Conservation (phyloP, 306 rosid genomes). For the Alnus glutinosa region DNA sequence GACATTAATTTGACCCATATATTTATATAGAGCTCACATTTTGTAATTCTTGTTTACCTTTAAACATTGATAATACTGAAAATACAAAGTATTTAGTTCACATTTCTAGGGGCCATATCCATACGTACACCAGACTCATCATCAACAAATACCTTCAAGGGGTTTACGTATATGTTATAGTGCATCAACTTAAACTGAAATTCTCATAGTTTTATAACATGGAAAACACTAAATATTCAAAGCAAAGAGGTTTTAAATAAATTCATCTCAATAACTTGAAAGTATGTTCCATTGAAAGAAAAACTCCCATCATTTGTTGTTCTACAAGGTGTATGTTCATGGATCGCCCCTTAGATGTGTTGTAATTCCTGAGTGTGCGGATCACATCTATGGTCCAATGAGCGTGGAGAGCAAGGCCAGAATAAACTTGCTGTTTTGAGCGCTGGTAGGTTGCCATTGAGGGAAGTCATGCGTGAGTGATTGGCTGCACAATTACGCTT, state of each 20-base stretch:
- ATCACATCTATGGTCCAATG: too few species aligned
- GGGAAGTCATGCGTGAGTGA: too few species aligned
- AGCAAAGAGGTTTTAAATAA: not conserved
- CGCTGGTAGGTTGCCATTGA: too few species aligned
- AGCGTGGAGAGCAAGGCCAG: too few species aligned
- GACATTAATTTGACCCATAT: not conserved
- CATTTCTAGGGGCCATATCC: slow-evolving; percentile 42
- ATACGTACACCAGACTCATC: slow-evolving; percentile 36
- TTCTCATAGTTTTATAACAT: not conserved
- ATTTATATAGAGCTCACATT: not conserved
- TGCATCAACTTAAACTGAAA: not conserved
- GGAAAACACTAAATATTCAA: not conserved
- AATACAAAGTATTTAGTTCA: slow-evolving; percentile 49
- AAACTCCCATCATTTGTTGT: slow-evolving; percentile 60
- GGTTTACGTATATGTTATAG: not conserved
- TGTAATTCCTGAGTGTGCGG: too few species aligned
- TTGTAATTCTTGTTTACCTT: slow-evolving; percentile 33
- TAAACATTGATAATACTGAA: slow-evolving; percentile 37
- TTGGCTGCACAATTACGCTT: too few species aligned
- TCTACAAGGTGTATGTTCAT: slow-evolving; percentile 63
- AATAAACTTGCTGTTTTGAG: too few species aligned
- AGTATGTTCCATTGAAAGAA: slow-evolving; percentile 76
- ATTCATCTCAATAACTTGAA: slow-evolving; percentile 76
- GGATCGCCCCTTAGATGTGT: not conserved
- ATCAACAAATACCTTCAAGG: slow-evolving; percentile 59